phyloP scores from a whole-genome alignment of 352 stramenopile species.

The Phytophthora pinifolia region DNA sequence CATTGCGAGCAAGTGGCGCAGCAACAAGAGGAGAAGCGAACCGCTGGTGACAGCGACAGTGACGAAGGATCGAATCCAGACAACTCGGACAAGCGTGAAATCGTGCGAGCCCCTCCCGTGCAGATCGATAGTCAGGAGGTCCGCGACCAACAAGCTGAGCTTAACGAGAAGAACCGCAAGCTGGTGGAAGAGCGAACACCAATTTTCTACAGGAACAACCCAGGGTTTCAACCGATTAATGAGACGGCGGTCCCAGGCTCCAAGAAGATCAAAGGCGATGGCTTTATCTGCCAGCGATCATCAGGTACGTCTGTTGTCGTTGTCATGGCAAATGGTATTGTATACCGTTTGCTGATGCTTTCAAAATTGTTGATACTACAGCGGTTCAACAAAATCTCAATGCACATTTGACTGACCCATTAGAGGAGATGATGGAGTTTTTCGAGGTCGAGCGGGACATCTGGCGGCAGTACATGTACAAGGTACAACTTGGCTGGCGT shows the following conservation, averaged over 20 bases:
- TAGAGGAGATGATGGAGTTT: constrained; percentile 85
- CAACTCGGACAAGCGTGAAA: constrained; percentile 37
- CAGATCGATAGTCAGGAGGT: constrained; percentile 39
- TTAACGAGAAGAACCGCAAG: constrained; percentile 52
- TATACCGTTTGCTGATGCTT: background rate
- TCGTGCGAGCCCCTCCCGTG: constrained; percentile 40
- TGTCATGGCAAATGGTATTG: background rate
- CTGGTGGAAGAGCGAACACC: constrained; percentile 56
- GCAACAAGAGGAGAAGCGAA: constrained; percentile 14
- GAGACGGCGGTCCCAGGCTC: constrained; percentile 26
- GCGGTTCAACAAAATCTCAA: constrained; percentile 76
- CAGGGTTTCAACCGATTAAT: constrained; percentile 50
- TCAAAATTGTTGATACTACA: constrained; percentile 21
- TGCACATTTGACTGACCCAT: constrained; percentile 66
- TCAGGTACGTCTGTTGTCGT: constrained; percentile 40
- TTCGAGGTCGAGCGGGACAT: constrained; percentile 72
- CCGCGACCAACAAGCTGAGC: constrained; percentile 39
- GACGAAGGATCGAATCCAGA: constrained; percentile 56
- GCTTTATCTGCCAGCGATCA: constrained; percentile 73
- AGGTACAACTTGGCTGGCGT: constrained; percentile 29
- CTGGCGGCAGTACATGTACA: constrained; percentile 85
- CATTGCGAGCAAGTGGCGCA: constrained; percentile 26
- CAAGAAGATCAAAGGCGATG: constrained; percentile 48
- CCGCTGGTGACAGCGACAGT: constrained; percentile 28
- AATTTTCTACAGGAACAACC: constrained; percentile 81